Base-by-base conservation (phyloP, 2,329 filamentous ascomycete species). In the Trichoderma koningiopsis region DNA sequence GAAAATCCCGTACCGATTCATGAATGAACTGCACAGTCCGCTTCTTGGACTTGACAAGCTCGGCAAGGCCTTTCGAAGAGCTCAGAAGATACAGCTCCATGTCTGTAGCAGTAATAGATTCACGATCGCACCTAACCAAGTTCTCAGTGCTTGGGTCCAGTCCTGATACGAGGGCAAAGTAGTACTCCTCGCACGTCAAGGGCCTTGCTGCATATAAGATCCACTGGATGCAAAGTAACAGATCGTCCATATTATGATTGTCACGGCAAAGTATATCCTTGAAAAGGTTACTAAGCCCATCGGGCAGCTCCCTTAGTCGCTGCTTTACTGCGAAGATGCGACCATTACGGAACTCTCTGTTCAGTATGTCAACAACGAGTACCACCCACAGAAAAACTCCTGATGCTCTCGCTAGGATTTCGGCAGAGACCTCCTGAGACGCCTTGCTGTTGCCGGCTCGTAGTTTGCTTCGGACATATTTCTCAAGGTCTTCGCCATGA, bases 241-340 rank as follows among this genome's bases (percentile, higher is more conserved):
- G 71, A 0, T 80, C 76, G 0, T 83, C 76, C 60, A 76, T 75
- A 8, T 86, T 79, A 0, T 78, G 40, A 0, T 66, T 24, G 63
- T 90, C 86, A 19, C 85, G 79, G 0, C 70, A 80, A 3, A 89
- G 67, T 0, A 89, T 85, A n/a, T 85, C 77, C 4, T 77, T 78
- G 70, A 90, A 89, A 0, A 90, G 72, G 0, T 84, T 77, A 49
- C 79, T 73, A 0, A 90, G 76, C 0, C 78, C 77, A 2, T 19
- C 65, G 0, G 83, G 84, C 0, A 84, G 75, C 1, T 80, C 73
- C 0, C 57, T 31, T 0, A 85, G 76, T 7, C 71, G 73, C 16
- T 73, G 72, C 3, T 37, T 73, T 0, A 83, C n/a, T 4, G 66
- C 58, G 22, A 16, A 35, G 31, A 71, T 47, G 0, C 74, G 67